phyloP scores from a whole-genome alignment of 768 basidiomycete genomes.

The Tricholoma bakamatsutake region DNA sequence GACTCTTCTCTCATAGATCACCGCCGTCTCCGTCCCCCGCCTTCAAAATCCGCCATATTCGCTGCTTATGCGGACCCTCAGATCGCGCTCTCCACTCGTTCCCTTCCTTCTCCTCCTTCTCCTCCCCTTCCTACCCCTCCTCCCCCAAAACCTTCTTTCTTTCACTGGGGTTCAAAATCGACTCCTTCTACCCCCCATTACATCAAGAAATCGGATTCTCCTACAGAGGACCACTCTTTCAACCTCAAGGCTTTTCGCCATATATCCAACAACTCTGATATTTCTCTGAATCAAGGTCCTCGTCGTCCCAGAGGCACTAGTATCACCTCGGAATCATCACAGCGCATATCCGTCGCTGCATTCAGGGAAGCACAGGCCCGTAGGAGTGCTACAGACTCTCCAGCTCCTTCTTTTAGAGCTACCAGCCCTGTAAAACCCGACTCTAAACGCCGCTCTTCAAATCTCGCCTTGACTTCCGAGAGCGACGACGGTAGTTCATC shows the following conservation, averaged over 20 bases:
- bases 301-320: conserved; percentile 55
- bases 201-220: conserved; percentile 2
- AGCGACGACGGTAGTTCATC: conserved; percentile 2
- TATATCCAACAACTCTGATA: conserved; percentile 35
- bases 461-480: conserved; percentile 13
- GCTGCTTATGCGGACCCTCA: conserved; percentile 48
- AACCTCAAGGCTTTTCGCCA: conserved; percentile 74
- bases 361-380: conserved; percentile 75
- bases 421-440: conserved; percentile 23
- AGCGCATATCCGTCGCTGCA: conserved; percentile 75
- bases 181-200: conserved; percentile 1
- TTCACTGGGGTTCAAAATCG: conserved; percentile 35
- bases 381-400: conserved; percentile 55
- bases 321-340: conserved; percentile 57
- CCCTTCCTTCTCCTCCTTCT: conserved; percentile 41
- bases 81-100: conserved; percentile 53
- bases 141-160: conserved; percentile 25
- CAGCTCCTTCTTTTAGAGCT: conserved; percentile 35
- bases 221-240: conserved; percentile 37
- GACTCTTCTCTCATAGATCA: conserved; percentile 36
- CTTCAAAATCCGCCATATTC: conserved; percentile 61
- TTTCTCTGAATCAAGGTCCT: conserved; percentile 26
- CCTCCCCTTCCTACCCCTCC: conserved; percentile 7
- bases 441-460: conserved; percentile 5
- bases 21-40: conserved; percentile 48